Base-by-base conservation (phyloP, 352 stramenopile species). In the Globisporangium polare region DNA sequence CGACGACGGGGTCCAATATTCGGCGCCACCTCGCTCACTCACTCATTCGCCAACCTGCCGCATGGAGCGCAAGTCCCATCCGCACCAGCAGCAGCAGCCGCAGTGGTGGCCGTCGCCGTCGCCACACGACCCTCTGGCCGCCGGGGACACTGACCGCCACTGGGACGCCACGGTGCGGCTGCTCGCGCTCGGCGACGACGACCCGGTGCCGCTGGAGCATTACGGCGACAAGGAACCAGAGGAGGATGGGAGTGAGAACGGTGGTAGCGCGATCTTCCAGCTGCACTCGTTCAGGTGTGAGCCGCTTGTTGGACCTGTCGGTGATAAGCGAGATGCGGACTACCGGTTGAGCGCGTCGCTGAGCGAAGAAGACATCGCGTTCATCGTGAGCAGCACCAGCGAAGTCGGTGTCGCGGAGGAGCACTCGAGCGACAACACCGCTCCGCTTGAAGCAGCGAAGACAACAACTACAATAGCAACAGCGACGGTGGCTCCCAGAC, bases 81-180 rank as follows among this genome's bases (percentile, higher is more conserved):
- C 49, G 26, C 7, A 50, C 43, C 43, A 50, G n/a, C 1, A 26
- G n/a, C 1, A 26, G n/a, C 17, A 12, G 5, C 17, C 17, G 29
- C 22, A 37, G 18, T 47, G 53, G 53, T 47, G 29, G 33, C 33
- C 37, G 10, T 26, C 37, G 20, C 12, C 51, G 9, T 17, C 29
- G 15, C 3, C 37, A n/a, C 33, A 15, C 33, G 33, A 12, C 33
- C 3, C 15, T 7, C 6, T 22, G 10, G 7, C 53, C 35, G 7
- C 27, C 13, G 29, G 20, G 1, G 39, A 43, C 41, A 45, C n/a
- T 35, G 57, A 57, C 22, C 29, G 27, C 26, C 20, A 51, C 22
- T 63, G 57, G 57, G 37, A 35, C 57, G 49, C 35, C 12, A 63
- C 47, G 3, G 37, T 47, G 17, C 58, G 33, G 35, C 47, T 63